These are phyloP conservation scores for Fusarium floridanum DNA, from an alignment of 2,329 filamentous ascomycete species.

Conservation along the genomic window DNA sequence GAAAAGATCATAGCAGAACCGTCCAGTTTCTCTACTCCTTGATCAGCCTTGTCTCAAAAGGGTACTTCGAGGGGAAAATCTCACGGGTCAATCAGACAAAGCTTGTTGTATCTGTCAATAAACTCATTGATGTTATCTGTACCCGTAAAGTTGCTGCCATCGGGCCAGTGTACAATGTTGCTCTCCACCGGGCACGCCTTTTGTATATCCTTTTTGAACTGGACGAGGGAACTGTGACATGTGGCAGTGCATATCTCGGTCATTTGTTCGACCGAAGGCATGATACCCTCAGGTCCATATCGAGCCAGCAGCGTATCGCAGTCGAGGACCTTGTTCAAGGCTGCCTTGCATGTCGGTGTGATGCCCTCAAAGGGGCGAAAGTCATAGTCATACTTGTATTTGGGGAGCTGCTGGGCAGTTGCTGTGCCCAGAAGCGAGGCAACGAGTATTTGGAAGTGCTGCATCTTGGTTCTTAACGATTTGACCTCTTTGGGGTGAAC, in stretches of 20 bases:
- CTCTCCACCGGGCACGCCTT: not conserved
- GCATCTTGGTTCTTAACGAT: not conserved
- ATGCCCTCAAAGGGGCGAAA: not conserved
- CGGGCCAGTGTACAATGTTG: not conserved
- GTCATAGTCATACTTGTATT: not conserved
- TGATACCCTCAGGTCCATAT: not conserved
- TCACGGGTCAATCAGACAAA: not conserved
- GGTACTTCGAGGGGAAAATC: not conserved
- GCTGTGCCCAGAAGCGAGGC: not conserved
- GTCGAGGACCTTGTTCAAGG: not conserved
- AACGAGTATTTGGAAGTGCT: not conserved
- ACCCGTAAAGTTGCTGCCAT: not conserved
- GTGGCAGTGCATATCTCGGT: not conserved
- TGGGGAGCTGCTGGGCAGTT: not conserved
- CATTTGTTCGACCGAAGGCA: not conserved
- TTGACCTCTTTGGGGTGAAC: not conserved
- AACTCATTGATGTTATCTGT: not conserved
- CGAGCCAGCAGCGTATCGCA: not conserved
- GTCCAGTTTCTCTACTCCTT: not conserved
- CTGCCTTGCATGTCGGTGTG: not conserved
- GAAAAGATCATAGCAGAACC: not conserved
- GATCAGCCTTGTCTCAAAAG: not conserved
- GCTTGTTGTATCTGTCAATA: not conserved
- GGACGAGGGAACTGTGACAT: not conserved
- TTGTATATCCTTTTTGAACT: not conserved